Percentiles rank a stretch among this genome's conserved stretches.
Conservation (phyloP, 2,329 filamentous ascomycete species). For the Neofusicoccum parvum region DNA sequence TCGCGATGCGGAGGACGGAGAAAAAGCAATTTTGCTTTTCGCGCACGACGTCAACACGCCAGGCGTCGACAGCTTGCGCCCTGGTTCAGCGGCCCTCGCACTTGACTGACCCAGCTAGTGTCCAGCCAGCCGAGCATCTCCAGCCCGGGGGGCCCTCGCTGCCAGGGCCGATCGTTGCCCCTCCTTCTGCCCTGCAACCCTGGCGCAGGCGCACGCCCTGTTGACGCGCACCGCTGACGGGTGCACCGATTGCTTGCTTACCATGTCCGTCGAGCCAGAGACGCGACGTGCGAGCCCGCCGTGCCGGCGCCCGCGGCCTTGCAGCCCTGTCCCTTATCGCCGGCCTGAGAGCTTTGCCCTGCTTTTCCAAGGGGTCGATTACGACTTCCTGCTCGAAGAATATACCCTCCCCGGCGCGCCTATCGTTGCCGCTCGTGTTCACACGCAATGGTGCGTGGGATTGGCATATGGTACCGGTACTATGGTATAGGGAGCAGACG, state of each 20-base stretch:
- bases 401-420: neutral
- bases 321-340: neutral
- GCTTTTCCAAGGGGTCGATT: no score
- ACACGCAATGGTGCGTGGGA: neutral
- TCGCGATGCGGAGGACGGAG: neutral
- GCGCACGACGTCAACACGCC: neutral
- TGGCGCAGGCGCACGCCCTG: neutral
- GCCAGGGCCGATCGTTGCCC: constrained; percentile 1
- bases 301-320: no score
- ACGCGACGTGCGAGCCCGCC: neutral
- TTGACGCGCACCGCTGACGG: neutral
- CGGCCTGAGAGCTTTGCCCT: neutral
- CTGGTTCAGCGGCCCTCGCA: neutral
- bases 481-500: neutral
- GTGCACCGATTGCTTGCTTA: neutral
- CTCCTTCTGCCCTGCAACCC: neutral
- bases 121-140: neutral
- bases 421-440: neutral
- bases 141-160: neutral
- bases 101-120: neutral
- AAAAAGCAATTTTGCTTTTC: neutral
- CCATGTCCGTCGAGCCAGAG: neutral
- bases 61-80: neutral
- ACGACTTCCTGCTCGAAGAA: neutral
- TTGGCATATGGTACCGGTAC: neutral